Evolutionary conservation across 2,329 filamentous ascomycete genomes (phyloP).

Genomic region (Calonectria hawksworthii): DNA sequence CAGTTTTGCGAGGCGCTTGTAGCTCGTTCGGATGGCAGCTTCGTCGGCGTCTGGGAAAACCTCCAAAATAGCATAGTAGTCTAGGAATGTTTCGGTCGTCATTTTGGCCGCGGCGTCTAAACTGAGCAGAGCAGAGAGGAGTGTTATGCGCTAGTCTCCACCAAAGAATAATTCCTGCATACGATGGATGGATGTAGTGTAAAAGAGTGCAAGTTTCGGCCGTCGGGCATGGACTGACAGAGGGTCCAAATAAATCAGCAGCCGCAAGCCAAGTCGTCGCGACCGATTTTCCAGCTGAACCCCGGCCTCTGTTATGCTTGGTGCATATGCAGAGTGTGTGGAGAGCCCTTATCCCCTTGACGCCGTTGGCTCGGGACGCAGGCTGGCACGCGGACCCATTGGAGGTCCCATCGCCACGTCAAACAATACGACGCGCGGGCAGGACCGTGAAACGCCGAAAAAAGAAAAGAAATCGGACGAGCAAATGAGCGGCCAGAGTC

Average conservation of each 20-base stretch:
- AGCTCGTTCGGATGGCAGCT: conserved; percentile 8
- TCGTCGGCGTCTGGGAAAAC: conserved; percentile 15
- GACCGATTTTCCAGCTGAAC: neutral
- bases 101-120: conserved; percentile 7
- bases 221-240: neutral
- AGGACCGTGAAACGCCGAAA: conserved; percentile 6
- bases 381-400: neutral
- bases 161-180: conserved; percentile 7
- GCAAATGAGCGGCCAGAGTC: neutral
- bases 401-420: conserved; percentile 17
- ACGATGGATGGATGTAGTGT: neutral
- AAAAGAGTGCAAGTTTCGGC: neutral
- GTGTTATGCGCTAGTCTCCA: neutral
- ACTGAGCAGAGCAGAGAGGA: neutral
- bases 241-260: neutral
- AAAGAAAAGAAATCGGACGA: conserved; percentile 3
- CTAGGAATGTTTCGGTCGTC: neutral
- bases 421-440: conserved; percentile 5
- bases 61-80: conserved; percentile 18
- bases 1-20: conserved; percentile 12
- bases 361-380: conserved; percentile 3
- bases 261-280: neutral
- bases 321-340: conserved; percentile 2
- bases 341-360: neutral
- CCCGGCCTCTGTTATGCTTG: conserved; percentile 10